Evolutionary conservation across 108 stramenopile genomes (phyloP).

Genomic region (Chaetoceros muelleri): DNA sequence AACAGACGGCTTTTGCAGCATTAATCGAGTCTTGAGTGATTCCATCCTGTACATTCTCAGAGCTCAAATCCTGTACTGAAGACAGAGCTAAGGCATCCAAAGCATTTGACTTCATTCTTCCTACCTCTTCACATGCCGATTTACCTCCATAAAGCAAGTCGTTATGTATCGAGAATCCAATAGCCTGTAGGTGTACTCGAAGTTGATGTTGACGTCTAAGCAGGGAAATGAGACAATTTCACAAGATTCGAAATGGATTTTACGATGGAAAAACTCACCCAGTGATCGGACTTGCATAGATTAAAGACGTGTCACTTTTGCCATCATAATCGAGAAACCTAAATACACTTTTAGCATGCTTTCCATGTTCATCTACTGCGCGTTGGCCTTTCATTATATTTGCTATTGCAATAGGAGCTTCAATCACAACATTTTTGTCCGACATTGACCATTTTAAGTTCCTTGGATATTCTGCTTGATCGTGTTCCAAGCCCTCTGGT

Average conservation of each 20-base stretch:
- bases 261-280: too few relatives aligned
- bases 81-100: constrained; percentile 1
- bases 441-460: neutral
- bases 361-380: constrained; percentile 38
- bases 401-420: constrained; percentile 54
- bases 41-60: neutral
- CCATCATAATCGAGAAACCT: constrained; percentile 37
- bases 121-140: neutral
- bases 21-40: constrained; percentile 10
- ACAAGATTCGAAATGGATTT: too few relatives aligned
- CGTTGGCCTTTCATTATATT: constrained; percentile 49
- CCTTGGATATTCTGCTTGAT: neutral
- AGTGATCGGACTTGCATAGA: constrained; percentile 67
- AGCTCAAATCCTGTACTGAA: constrained; percentile 2
- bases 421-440: constrained; percentile 25
- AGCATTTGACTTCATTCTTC: neutral
- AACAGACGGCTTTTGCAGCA: constrained; percentile 26
- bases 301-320: constrained; percentile 34
- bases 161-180: constrained; percentile 72
- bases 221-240: too few relatives aligned
- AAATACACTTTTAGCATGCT: constrained; percentile 59
- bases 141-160: constrained; percentile 75
- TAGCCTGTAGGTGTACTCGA: constrained; percentile 66
- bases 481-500: neutral
- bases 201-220: too few relatives aligned